These are phyloP conservation scores for Toxicodendron radicans DNA, from an alignment of 345 rosid species.

Conservation along the genomic window DNA sequence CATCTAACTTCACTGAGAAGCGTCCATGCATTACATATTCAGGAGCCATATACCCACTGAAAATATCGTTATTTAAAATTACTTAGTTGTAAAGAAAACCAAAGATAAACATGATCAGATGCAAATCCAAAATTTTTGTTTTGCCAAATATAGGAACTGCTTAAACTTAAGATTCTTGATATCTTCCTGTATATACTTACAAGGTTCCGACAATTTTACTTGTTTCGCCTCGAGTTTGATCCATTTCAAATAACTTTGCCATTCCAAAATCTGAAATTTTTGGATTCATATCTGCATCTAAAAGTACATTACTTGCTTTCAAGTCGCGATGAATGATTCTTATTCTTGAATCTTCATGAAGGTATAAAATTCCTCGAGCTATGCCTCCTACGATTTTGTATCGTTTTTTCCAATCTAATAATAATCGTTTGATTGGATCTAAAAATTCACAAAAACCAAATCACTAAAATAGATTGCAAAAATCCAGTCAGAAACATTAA, in stretches of 20 bases:
- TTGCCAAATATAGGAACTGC: no score
- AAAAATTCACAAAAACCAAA: neutral
- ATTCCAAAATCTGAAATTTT: conserved; percentile 13
- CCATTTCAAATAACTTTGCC: conserved; percentile 1
- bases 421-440: neutral
- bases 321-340: conserved; percentile 16
- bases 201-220: neutral
- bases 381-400: neutral
- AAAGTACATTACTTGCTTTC: conserved; percentile 4
- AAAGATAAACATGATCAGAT: no score
- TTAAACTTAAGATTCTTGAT: no score
- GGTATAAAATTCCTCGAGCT: conserved; percentile 14
- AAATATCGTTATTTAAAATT: neutral
- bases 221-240: conserved; percentile 11
- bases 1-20: conserved; percentile 35
- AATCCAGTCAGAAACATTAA: no score
- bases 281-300: conserved; percentile 7
- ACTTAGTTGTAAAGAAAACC: no score
- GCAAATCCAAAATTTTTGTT: no score
- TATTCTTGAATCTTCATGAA: conserved; percentile 10
- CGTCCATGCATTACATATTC: conserved; percentile 30
- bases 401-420: neutral
- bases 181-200: neutral
- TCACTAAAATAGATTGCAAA: no score
- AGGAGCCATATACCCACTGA: conserved; percentile 16